A percentile compares a stretch with the other conserved stretches of the same genome.
phyloP scores from a whole-genome alignment of 176 grass and related monocot species.

The bread wheat (Triticum aestivum) region IWGSC_CS_RefSeq_v2.1 NC_057814.1:172207537-172208036 shows the following conservation, averaged over 20 bases:
- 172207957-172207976: background rate
- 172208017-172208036: background rate
- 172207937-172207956: background rate
- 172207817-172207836: no score
- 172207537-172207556: background rate
- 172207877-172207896: background rate
- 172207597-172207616: conserved; percentile 17
- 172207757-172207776: no score
- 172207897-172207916: background rate
- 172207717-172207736: background rate
- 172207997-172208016: background rate
- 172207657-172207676: background rate
- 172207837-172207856: no score
- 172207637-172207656: background rate
- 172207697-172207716: background rate
- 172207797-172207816: no score
- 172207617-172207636: background rate
- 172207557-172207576: background rate
- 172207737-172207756: background rate
- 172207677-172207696: background rate
- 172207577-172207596: background rate
- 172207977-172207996: background rate
- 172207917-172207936: background rate
- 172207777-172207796: no score
- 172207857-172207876: background rate